Conservation (phyloP, 2,329 filamentous ascomycete species). For the Calonectria crousiana region DNA sequence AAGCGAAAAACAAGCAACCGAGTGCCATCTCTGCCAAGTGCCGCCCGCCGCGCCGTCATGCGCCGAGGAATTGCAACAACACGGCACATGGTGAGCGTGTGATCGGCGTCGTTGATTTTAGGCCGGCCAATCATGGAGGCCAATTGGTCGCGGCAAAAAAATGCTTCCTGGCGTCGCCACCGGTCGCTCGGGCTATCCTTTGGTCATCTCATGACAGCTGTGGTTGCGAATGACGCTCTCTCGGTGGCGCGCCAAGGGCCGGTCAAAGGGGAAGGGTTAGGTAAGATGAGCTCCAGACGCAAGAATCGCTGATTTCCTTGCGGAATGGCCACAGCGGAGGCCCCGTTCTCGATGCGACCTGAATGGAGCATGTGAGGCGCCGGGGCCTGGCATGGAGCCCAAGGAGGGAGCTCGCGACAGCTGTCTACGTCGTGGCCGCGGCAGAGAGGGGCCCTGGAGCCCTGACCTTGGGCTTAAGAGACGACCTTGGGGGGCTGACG, state of each 20-base stretch:
- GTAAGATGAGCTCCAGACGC: constrained; percentile 10
- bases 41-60: constrained; percentile 15
- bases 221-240: constrained; percentile 13
- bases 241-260: neutral
- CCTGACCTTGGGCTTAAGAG: neutral
- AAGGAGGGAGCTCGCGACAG: constrained; percentile 19
- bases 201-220: constrained; percentile 16
- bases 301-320: constrained; percentile 11
- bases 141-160: constrained; percentile 34
- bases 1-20: neutral
- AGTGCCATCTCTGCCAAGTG: neutral
- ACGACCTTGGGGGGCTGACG: constrained; percentile 8
- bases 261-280: constrained; percentile 21
- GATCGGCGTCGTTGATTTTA: neutral
- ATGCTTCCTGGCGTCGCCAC: constrained; percentile 16
- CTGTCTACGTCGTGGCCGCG: neutral
- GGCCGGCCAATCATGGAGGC: constrained; percentile 35
- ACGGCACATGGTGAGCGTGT: neutral
- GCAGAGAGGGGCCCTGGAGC: neutral
- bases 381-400: neutral
- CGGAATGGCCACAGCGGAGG: constrained; percentile 8
- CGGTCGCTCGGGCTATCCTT: neutral
- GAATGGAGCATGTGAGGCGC: neutral
- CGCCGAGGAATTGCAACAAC: constrained; percentile 1
- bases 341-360: constrained; percentile 1